Conservation (phyloP, 2,329 filamentous ascomycete genomes). For the Stromatinia cepivora region DNA sequence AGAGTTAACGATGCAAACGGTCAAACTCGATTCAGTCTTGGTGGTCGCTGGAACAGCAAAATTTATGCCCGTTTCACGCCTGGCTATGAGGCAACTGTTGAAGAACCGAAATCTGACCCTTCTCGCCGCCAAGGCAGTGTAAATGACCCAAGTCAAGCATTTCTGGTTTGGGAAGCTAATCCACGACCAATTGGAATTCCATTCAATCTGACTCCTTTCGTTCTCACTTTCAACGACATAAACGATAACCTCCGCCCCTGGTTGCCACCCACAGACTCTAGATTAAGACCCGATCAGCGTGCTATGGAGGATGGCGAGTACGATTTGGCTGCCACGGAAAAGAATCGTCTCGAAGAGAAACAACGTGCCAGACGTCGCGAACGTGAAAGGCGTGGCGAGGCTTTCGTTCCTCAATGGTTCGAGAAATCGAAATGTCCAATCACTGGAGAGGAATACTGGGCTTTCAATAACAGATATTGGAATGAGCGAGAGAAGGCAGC, state of each 20-base stretch:
- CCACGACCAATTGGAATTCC: slow-evolving; percentile 78
- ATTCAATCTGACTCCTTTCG: slow-evolving; percentile 97
- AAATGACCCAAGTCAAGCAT: slow-evolving; percentile 70
- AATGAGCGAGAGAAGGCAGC: slow-evolving; percentile 52
- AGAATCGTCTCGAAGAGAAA: slow-evolving; percentile 90
- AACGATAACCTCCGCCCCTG: slow-evolving; percentile 76
- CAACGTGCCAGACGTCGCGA: slow-evolving; percentile 74
- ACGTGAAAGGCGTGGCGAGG: slow-evolving; percentile 75
- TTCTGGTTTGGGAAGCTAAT: slow-evolving; percentile 92
- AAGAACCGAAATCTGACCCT: slow-evolving; percentile 51
- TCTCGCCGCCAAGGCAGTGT: slow-evolving; percentile 51
- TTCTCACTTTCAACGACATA: slow-evolving; percentile 88
- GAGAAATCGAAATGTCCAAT: slow-evolving; percentile 67
- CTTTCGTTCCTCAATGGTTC: slow-evolving; percentile 88
- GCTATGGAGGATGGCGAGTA: slow-evolving; percentile 99
- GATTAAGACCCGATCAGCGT: slow-evolving; percentile 89
- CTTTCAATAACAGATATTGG: slow-evolving; percentile 90
- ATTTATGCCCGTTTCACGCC: slow-evolving; percentile 92
- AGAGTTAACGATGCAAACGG: slow-evolving; percentile 79
- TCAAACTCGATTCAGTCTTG: slow-evolving; percentile 83
- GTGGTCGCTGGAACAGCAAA: slow-evolving; percentile 95
- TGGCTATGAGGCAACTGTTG: slow-evolving; percentile 77
- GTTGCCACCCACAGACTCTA: slow-evolving; percentile 88
- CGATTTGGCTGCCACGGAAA: slow-evolving; percentile 87
- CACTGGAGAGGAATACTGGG: slow-evolving; percentile 89